Evolutionary conservation across 192 early-diverging fungal species (phyloP), one percentile per base, ranked within the genome.

Genomic region (Coemansia sp.): DNA sequence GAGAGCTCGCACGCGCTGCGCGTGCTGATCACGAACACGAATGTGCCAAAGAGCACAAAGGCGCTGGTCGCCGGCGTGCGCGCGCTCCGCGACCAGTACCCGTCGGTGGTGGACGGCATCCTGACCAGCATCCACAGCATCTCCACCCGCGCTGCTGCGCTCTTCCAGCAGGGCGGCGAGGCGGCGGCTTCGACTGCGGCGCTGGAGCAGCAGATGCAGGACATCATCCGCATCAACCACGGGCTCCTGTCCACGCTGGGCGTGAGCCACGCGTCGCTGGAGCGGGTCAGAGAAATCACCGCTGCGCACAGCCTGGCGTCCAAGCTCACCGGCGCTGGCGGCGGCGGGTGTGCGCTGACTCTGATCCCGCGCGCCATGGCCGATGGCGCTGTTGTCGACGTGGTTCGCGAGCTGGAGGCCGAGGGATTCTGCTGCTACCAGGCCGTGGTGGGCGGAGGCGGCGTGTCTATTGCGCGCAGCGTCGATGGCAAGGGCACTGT

Each of bases 321-420:
- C 19, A 99, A 99, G 78, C 77, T 99, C 32, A 99, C 98, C 4
- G 98, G 98, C 32, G 95, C 94, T 25, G 96, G 98, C 29, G 98
- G 98, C 41, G 98, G 98, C 59, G 98, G 98, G 12, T 99, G 97
- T 74, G 92, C 93, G 20, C 68, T 99, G 51, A 94, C 93, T 0
- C 77, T 93, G 53, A 69, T 95, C 20, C 86, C 88, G 12, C 12
- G 45, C 6, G 41, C 24, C 12, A 40, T 36, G 0, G 43, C 46
- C 2, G 27, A 41, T n/a, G 56, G 27, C 3, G 51, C 64, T 2
- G 62, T 94, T 2, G 77, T 74, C 0, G 68, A 54, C 11, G 79
- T 88, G 2, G 76, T 77, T 17, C 41, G 51, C 2, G 79, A 86
- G 57, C 73, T 96, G 12, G 70, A 68, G 32, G 67, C 59, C 12